Evolutionary conservation across 2,329 filamentous ascomycete species (phyloP), one percentile per base, ranked within the genome.

Genomic region (Aspergillus jensenii): DNA sequence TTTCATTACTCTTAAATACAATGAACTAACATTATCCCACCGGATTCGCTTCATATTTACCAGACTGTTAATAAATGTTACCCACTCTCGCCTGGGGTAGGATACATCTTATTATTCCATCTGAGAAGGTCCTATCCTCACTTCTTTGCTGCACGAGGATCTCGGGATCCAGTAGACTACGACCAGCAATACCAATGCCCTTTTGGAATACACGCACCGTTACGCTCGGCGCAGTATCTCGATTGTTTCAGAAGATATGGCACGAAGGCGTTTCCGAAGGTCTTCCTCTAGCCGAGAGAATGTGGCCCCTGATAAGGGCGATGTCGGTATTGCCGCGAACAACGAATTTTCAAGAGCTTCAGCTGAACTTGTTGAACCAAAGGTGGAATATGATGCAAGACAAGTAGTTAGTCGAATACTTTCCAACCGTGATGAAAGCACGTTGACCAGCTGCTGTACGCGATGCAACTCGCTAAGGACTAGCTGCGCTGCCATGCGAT

Each of bases 181-280:
- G 15, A n/a, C 14, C 27, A n/a, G n/a, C 14, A 37, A 12, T 5
- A 14, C 6, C 14, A 37, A 14, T n/a, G 1, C 1, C 35, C 35
- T 37, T 9, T n/a, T 12, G 15, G 14, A 15, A n/a, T 37, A n/a
- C 35, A 37, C 15, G 15, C 35, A 23, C 15, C 4, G 21, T 40
- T n/a, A 55, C 43, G 53, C 23, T 19, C 53, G 45, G n/a, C 53
- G 53, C 6, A 55, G 45, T 23, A 49, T 55, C 3, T 49, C 53
- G 19, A 55, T 55, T 14, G 53, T 55, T 44, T 55, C 53, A 11
- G 53, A 55, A 12, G 53, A 55, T 17, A 55, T 35, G 23, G 53
- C 35, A 3, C 45, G 53, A 44, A 55, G 53, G 17, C 53, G 45
- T 35, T 43, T 55, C 1, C 53, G 53, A 43, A 55, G 53, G 43